These are phyloP conservation scores for Cupressus sempervirens DNA, from an alignment of 75 land plant species.

Conservation along the genomic window DNA sequence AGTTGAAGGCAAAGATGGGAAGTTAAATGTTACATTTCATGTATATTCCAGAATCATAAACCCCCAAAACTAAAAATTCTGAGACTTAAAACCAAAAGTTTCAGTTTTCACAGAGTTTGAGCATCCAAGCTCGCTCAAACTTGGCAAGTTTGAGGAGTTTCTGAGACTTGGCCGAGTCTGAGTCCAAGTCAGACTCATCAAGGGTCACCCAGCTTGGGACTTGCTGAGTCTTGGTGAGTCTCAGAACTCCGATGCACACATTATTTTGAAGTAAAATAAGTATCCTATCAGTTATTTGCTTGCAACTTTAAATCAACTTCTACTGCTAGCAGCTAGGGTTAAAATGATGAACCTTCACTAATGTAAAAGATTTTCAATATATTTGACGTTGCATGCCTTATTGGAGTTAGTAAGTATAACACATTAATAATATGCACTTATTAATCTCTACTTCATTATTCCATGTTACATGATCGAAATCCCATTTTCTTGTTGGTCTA, in stretches of 20 bases:
- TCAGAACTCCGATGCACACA: neutral
- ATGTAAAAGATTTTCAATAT: neutral
- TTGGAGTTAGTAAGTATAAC: neutral
- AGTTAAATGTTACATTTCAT: too few relatives aligned
- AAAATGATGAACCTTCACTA: neutral
- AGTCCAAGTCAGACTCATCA: too few relatives aligned
- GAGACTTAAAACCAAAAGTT: too few relatives aligned
- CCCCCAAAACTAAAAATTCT: too few relatives aligned
- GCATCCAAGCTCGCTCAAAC: too few relatives aligned
- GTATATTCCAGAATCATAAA: too few relatives aligned
- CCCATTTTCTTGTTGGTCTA: neutral
- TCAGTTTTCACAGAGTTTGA: too few relatives aligned
- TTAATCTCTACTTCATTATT: neutral
- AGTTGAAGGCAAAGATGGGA: too few relatives aligned
- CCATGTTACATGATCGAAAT: neutral
- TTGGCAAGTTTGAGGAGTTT: too few relatives aligned
- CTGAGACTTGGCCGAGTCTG: too few relatives aligned
- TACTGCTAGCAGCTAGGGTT: neutral
- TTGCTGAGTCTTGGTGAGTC: too few relatives aligned
- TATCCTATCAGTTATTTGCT: slow-evolving; percentile 2
- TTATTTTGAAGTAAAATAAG: neutral
- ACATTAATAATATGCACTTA: neutral
- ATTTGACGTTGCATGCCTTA: neutral
- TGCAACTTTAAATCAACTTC: slow-evolving; percentile 5
- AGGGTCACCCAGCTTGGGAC: too few relatives aligned